Base-by-base conservation (phyloP, 2,329 filamentous ascomycete genomes). In the Cryphonectria japonica region DNA sequence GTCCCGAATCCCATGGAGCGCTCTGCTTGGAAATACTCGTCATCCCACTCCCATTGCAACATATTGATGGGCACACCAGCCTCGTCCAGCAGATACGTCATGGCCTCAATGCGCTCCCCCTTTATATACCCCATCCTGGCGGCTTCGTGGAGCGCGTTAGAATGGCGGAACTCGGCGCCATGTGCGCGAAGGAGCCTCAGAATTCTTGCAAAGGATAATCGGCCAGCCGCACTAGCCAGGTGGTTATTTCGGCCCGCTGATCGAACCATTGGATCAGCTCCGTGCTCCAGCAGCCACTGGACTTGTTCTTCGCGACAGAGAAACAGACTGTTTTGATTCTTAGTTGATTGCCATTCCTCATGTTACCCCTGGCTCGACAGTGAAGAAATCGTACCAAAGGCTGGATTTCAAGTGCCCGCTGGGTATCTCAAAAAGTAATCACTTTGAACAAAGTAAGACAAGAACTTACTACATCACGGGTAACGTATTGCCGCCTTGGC, bases 1-100 rank as follows among this genome's bases (percentile, higher is more conserved):
- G 62, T 50, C 37, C 39, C 62, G 62, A 64, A 64, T 9, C 26
- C 41, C 26, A 41, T 46, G 8, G 39, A 32, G 22, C 41, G 13
- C 46, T 64, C 50, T 46, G 39, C 62, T 13, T 46, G n/a, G 62
- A 64, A 64, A 32, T 32, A 64, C 9, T 64, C 62, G 26, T 43
- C 37, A 46, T 64, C 62, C 62, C 62, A 64, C 41, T 64, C 62
- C 62, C 62, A 64, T 46, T 46, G 6, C 62, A n/a, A 29, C 39
- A 64, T 64, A 37, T 64, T 32, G 41, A 64, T 64, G 26, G 62
- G 32, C n/a, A 64, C 62, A 11, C 13, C 22, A 46, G 62, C 62
- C 22, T 64, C 41, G 41, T 64, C 62, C n/a, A 64, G 41, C 62
- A 64, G 41, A 29, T 64, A 64, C 5, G 62, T 39, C 62, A 64